Evolutionary conservation across 495 filamentous ascomycete genomes (phyloP).

Genomic region (Hyaloscypha variabilis): DNA sequence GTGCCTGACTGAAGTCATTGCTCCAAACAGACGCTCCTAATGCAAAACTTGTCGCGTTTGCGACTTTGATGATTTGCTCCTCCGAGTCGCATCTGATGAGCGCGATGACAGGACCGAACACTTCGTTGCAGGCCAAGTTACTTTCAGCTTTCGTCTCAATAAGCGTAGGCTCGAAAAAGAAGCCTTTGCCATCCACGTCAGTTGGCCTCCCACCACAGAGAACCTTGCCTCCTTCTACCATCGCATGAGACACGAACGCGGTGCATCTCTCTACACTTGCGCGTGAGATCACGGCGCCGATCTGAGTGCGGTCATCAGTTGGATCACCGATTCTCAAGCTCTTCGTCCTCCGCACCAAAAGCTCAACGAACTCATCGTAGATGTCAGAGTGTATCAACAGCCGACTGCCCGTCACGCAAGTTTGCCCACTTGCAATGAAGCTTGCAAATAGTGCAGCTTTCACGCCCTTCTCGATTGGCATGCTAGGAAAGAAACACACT

Average conservation of each 20-base stretch:
- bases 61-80: conserved; percentile 78
- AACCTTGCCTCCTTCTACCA: conserved; percentile 33
- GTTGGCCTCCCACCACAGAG: conserved; percentile 41
- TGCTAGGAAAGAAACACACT: conserved; percentile 44
- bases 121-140: conserved; percentile 36
- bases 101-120: conserved; percentile 81
- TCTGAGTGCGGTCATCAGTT: conserved; percentile 49
- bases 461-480: conserved; percentile 49
- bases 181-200: conserved; percentile 46
- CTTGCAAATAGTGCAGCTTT: conserved; percentile 55
- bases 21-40: conserved; percentile 62
- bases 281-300: conserved; percentile 46
- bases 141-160: conserved; percentile 37
- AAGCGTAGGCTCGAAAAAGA: conserved; percentile 61
- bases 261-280: conserved; percentile 41
- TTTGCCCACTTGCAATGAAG: conserved; percentile 62
- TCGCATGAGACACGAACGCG: conserved; percentile 40
- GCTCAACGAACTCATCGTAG: conserved; percentile 39
- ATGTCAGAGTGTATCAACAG: conserved; percentile 56
- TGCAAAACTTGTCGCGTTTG: conserved; percentile 80
- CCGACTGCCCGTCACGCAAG: conserved; percentile 62
- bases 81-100: conserved; percentile 79
- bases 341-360: conserved; percentile 38
- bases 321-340: conserved; percentile 38
- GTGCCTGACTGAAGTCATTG: conserved; percentile 57